Percentiles rank a stretch among this genome's conserved stretches.
phyloP scores from a whole-genome alignment of 352 stramenopile species.

The Globisporangium echinulatum region DNA sequence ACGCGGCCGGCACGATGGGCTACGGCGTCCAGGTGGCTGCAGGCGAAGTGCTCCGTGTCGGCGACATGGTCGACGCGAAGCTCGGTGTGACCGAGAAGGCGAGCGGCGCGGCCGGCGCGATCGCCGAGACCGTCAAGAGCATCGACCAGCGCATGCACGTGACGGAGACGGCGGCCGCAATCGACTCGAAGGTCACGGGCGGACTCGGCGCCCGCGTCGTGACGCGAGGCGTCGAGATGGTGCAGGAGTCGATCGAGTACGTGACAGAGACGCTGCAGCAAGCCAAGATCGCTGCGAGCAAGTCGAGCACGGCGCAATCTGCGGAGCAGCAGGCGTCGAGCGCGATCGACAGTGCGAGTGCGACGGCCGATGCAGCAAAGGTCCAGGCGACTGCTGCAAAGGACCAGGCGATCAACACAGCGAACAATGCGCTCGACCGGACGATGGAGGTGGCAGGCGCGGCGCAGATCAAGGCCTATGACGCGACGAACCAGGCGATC shows the following conservation, averaged over 20 bases:
- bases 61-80: slow-evolving; percentile 52
- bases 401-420: not conserved
- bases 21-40: slow-evolving; percentile 17
- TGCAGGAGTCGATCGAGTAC: slow-evolving; percentile 59
- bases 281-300: slow-evolving; percentile 40
- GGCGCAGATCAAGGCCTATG: too few relatives aligned
- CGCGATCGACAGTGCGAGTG: slow-evolving; percentile 8
- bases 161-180: slow-evolving; percentile 39
- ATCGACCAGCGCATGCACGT: slow-evolving; percentile 54
- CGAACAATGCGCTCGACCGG: too few relatives aligned
- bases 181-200: too few relatives aligned
- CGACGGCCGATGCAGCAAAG: slow-evolving; percentile 13
- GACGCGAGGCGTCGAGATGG: slow-evolving; percentile 49
- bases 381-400: not conserved
- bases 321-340: slow-evolving; percentile 24
- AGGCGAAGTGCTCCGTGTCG: too few relatives aligned
- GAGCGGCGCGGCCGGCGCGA: slow-evolving; percentile 15
- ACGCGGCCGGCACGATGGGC: slow-evolving; percentile 23
- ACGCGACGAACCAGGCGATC: too few relatives aligned
- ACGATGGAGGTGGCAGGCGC: too few relatives aligned
- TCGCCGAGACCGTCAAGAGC: slow-evolving; percentile 43
- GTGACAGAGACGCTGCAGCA: slow-evolving; percentile 56
- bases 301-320: slow-evolving; percentile 32
- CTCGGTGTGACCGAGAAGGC: slow-evolving; percentile 36
- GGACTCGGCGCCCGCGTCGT: slow-evolving; percentile 48